Conservation (phyloP, 148 eudicot species). For the Diospyros kaki region DNA sequence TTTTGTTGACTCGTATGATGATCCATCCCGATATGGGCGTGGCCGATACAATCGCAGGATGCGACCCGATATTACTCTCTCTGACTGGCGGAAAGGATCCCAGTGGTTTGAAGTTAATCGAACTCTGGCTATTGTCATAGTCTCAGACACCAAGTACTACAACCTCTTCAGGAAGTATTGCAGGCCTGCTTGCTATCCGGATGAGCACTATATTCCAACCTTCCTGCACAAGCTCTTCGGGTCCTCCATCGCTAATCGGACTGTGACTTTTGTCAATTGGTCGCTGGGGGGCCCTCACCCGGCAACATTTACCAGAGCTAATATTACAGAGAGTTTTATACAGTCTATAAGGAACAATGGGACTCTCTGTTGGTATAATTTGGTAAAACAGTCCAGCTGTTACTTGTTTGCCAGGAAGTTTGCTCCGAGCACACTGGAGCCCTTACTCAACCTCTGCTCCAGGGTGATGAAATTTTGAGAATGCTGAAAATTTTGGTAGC, state of each 20-base stretch:
- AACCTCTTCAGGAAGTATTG: constrained; percentile 56
- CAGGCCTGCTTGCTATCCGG: constrained; percentile 73
- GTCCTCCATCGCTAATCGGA: constrained; percentile 47
- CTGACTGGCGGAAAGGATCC: constrained; percentile 82
- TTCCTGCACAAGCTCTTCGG: constrained; percentile 51
- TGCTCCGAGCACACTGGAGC: constrained; percentile 53
- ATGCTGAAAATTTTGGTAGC: neutral
- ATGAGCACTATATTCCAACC: constrained; percentile 80
- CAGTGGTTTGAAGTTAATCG: constrained; percentile 82
- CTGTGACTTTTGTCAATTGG: constrained; percentile 80
- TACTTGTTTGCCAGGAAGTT: constrained; percentile 84
- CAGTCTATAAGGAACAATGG: constrained; percentile 63
- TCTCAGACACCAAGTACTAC: constrained; percentile 66
- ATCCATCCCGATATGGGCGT: constrained; percentile 69
- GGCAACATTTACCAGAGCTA: constrained; percentile 39
- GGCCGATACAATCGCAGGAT: constrained; percentile 72
- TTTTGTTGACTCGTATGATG: constrained; percentile 67
- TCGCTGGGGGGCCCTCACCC: constrained; percentile 73
- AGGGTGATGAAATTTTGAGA: constrained; percentile 55
- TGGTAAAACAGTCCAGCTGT: constrained; percentile 32
- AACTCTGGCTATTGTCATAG: constrained; percentile 41
- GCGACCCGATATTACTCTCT: constrained; percentile 52
- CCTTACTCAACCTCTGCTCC: constrained; percentile 49
- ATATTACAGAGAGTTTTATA: constrained; percentile 57
- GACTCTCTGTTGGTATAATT: constrained; percentile 58